phyloP scores from a whole-genome alignment of 805 yeast genomes.

The Pichia insulana region DNA sequence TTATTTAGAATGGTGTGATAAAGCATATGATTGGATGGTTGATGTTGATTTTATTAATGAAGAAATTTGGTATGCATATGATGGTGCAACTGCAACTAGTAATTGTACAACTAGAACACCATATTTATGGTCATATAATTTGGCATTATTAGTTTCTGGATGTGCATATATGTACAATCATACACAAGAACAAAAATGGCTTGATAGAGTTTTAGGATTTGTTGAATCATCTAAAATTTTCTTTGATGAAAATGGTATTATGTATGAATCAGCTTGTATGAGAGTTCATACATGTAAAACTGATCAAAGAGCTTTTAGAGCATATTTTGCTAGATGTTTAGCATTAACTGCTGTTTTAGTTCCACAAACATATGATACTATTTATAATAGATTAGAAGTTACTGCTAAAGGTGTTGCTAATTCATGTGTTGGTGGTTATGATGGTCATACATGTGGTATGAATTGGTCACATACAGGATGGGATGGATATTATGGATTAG shows the following conservation, averaged over 20 bases:
- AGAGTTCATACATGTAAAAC: conserved; percentile 53
- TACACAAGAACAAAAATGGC: conserved; percentile 64
- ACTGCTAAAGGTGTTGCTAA: conserved; percentile 63
- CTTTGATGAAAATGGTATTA: conserved; percentile 33
- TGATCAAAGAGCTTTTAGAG: conserved; percentile 91
- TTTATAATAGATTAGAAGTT: conserved; percentile 31
- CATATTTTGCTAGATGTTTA: conserved; percentile 65
- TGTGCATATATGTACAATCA: conserved; percentile 71
- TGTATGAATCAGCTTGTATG: conserved; percentile 86
- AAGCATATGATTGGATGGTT: conserved; percentile 73
- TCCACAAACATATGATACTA: conserved; percentile 40
- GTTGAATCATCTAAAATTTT: conserved; percentile 53
- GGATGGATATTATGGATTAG: conserved; percentile 65
- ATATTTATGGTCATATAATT: conserved; percentile 81
- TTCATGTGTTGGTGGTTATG: conserved; percentile 66
- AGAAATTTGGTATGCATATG: conserved; percentile 44
- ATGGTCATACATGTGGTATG: conserved; percentile 69
- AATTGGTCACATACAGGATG: conserved; percentile 53
- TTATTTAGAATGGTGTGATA: conserved; percentile 67
- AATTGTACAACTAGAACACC: conserved; percentile 56
- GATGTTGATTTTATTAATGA: conserved; percentile 40
- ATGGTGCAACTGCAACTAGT: conserved; percentile 51
- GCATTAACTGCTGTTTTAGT: conserved; percentile 67
- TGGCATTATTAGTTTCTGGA: conserved; percentile 71
- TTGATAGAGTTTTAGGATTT: conserved; percentile 45